Conservation (phyloP, 2,329 filamentous ascomycete genomes). For the Alternaria longipes region DNA sequence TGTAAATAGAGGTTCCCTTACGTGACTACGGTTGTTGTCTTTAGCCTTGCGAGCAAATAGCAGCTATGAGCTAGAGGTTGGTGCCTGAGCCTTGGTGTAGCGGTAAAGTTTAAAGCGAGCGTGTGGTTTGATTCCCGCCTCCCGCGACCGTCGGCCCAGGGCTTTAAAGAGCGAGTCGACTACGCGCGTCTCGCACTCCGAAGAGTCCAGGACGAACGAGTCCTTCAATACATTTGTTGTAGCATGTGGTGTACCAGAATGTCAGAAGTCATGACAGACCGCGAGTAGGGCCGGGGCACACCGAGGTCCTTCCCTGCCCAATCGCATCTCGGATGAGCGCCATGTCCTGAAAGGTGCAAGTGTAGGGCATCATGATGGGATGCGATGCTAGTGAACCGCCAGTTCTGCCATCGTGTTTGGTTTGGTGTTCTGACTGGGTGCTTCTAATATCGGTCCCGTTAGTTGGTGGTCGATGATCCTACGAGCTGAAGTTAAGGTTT, state of each 20-base stretch:
- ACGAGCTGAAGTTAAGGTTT: constrained; percentile 1
- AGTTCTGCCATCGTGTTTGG: background rate
- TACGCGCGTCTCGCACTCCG: background rate
- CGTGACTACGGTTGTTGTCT: background rate
- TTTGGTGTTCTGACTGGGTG: background rate
- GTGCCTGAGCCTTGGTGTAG: background rate
- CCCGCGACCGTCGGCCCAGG: background rate
- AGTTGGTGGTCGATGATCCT: background rate
- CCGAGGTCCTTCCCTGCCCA: background rate
- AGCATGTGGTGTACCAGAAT: background rate
- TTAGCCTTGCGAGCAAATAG: background rate
- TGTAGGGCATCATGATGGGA: background rate
- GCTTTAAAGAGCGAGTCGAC: background rate
- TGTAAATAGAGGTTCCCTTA: background rate
- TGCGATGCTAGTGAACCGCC: background rate
- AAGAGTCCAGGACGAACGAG: background rate
- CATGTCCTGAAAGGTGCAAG: background rate
- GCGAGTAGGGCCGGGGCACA: background rate
- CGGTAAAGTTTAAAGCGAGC: background rate
- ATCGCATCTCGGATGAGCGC: background rate
- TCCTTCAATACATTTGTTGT: background rate
- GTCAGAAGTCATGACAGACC: background rate
- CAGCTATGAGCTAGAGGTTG: background rate
- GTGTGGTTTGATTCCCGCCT: background rate
- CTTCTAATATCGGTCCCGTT: background rate